phyloP scores from a whole-genome alignment of 768 basidiomycete genomes.

The Favolaschia claudopus region DNA sequence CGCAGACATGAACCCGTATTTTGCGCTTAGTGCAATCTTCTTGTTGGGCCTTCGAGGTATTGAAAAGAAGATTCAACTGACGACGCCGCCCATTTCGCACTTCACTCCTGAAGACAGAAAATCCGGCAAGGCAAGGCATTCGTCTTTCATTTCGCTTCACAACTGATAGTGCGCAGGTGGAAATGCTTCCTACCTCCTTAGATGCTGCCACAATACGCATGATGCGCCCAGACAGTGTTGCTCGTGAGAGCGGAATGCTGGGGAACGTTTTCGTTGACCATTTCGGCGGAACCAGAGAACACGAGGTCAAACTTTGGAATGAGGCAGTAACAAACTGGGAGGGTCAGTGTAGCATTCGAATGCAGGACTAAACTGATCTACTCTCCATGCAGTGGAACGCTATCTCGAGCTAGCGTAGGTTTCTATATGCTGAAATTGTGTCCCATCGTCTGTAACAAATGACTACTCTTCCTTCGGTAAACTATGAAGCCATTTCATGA shows the following conservation, averaged over 20 bases:
- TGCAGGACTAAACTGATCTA: slow-evolving; percentile 18
- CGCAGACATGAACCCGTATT: slow-evolving; percentile 96
- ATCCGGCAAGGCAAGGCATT: slow-evolving; percentile 56
- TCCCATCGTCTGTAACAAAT: neutral
- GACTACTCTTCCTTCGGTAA: slow-evolving; percentile 26
- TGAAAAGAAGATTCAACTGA: slow-evolving; percentile 71
- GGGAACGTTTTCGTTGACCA: slow-evolving; percentile 95
- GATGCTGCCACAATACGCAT: slow-evolving; percentile 83
- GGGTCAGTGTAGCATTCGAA: slow-evolving; percentile 57
- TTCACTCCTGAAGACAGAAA: slow-evolving; percentile 62
- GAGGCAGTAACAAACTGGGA: slow-evolving; percentile 95
- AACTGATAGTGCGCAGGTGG: slow-evolving; percentile 53
- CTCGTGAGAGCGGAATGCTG: slow-evolving; percentile 76
- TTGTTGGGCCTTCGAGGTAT: slow-evolving; percentile 89
- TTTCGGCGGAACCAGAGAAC: slow-evolving; percentile 92
- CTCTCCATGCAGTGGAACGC: slow-evolving; percentile 71
- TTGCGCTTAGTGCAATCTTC: slow-evolving; percentile 88
- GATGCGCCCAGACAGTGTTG: slow-evolving; percentile 80
- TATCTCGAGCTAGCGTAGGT: slow-evolving; percentile 81
- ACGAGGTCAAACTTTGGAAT: slow-evolving; percentile 88
- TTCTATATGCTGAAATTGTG: too few species aligned
- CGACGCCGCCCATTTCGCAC: slow-evolving; percentile 73
- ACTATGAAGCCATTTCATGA: slow-evolving; percentile 69
- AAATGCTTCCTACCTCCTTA: slow-evolving; percentile 80
- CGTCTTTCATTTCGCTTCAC: neutral